phyloP scores from a whole-genome alignment of 108 stramenopile species.

The Cyclotella sp. region DNA sequence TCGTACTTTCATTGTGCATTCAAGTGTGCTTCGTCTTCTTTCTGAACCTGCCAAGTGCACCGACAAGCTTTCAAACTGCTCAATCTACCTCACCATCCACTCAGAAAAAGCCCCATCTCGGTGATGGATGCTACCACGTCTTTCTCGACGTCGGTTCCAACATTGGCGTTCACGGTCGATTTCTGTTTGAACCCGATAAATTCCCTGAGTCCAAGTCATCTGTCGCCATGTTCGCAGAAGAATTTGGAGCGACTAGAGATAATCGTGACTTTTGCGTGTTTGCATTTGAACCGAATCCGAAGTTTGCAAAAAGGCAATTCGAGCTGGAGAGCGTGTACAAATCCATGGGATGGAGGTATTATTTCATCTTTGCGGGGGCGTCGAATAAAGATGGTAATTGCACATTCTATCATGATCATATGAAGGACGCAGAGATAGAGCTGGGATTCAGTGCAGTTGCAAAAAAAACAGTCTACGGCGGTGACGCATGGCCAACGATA shows the following conservation, averaged over 20 bases:
- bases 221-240: slow-evolving; percentile 13
- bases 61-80: background rate
- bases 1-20: too few species aligned
- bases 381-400: slow-evolving; percentile 31
- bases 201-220: slow-evolving; percentile 26
- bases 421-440: slow-evolving; percentile 14
- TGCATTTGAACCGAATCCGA: slow-evolving; percentile 51
- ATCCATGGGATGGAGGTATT: slow-evolving; percentile 48
- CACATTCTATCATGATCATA: slow-evolving; percentile 43
- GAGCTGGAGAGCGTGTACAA: slow-evolving; percentile 25
- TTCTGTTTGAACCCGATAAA: slow-evolving; percentile 44
- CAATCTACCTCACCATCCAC: background rate
- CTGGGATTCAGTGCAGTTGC: slow-evolving; percentile 38
- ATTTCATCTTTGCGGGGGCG: slow-evolving; percentile 33
- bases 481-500: background rate
- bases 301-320: slow-evolving; percentile 15
- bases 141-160: slow-evolving; percentile 52
- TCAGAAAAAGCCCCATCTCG: background rate
- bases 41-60: too few species aligned
- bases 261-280: slow-evolving; percentile 48
- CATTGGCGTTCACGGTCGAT: slow-evolving; percentile 46
- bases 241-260: slow-evolving; percentile 31
- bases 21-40: too few species aligned
- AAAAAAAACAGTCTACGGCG: slow-evolving; percentile 16
- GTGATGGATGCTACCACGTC: slow-evolving; percentile 52